Percentiles rank a stretch among this genome's conserved stretches.
phyloP scores from a whole-genome alignment of 805 yeast genomes.

The Jamesozyma hellenica region DNA sequence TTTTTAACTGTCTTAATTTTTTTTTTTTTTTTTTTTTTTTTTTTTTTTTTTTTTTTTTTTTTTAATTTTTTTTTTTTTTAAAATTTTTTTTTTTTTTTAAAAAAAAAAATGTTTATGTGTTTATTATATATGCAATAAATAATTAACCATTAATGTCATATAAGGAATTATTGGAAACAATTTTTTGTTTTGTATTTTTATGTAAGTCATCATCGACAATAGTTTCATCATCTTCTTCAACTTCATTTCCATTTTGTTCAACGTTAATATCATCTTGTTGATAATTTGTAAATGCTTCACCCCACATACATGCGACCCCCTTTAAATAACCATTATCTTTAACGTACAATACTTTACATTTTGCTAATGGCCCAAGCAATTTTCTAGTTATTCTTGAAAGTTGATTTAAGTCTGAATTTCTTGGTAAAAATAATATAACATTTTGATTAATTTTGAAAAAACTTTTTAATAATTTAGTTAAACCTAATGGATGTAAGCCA shows the following conservation, averaged over 20 bases:
- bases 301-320: constrained; percentile 56
- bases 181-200: neutral
- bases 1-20: too few species aligned
- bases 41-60: too few species aligned
- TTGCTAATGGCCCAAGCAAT: constrained; percentile 36
- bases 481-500: constrained; percentile 38
- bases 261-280: neutral
- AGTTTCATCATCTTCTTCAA: constrained; percentile 1
- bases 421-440: constrained; percentile 55
- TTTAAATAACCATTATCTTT: constrained; percentile 35
- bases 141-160: constrained; percentile 6
- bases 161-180: neutral
- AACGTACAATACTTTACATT: constrained; percentile 39
- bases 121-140: too few species aligned
- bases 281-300: constrained; percentile 34
- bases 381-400: constrained; percentile 37
- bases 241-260: neutral
- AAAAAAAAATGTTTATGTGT: too few species aligned
- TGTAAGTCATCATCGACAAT: constrained; percentile 1
- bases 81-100: too few species aligned
- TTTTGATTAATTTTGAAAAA: constrained; percentile 35
- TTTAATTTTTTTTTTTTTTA: too few species aligned
- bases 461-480: constrained; percentile 37
- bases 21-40: too few species aligned
- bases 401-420: constrained; percentile 46